Evolutionary conservation across 75 land plant species (phyloP).

Genomic region (Pseudotsuga menziesii): DNA sequence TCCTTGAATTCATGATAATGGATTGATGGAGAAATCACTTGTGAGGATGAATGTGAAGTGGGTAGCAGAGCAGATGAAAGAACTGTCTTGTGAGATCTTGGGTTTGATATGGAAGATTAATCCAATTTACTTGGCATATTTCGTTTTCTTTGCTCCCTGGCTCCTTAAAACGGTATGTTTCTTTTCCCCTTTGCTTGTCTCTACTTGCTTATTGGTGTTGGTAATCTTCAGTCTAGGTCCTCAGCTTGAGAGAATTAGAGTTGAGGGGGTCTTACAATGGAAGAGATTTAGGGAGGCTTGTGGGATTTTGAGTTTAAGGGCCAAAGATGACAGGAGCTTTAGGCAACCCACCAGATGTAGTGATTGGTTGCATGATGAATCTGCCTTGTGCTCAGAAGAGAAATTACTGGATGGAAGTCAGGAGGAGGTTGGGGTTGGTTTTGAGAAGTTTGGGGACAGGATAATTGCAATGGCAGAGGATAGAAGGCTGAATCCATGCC

Average conservation of each 20-base stretch:
- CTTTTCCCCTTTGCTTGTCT: slow-evolving; percentile 2
- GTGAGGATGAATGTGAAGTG: background rate
- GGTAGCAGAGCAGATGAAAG: background rate
- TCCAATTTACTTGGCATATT: slow-evolving; percentile 8
- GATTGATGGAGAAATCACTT: too few relatives aligned
- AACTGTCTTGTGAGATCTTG: background rate
- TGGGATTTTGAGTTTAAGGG: background rate
- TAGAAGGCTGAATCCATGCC: slow-evolving; percentile 3
- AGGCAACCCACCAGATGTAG: background rate
- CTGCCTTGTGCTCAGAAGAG: background rate
- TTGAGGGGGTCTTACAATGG: slow-evolving; percentile 2
- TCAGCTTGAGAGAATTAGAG: slow-evolving; percentile 10
- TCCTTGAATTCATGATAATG: too few relatives aligned
- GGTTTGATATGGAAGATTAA: background rate
- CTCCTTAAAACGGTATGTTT: background rate
- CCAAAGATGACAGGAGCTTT: background rate
- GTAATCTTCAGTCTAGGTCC: slow-evolving; percentile 8
- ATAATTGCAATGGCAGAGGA: background rate
- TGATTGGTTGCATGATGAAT: background rate
- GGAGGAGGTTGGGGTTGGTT: background rate
- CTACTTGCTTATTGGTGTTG: slow-evolving; percentile 4
- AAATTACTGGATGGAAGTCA: background rate
- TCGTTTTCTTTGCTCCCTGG: background rate
- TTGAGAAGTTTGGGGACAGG: background rate
- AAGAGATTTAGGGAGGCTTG: background rate